These are phyloP conservation scores for Leucocoprinus sp. DNA, from an alignment of 768 basidiomycete genomes.

Conservation along the genomic window DNA sequence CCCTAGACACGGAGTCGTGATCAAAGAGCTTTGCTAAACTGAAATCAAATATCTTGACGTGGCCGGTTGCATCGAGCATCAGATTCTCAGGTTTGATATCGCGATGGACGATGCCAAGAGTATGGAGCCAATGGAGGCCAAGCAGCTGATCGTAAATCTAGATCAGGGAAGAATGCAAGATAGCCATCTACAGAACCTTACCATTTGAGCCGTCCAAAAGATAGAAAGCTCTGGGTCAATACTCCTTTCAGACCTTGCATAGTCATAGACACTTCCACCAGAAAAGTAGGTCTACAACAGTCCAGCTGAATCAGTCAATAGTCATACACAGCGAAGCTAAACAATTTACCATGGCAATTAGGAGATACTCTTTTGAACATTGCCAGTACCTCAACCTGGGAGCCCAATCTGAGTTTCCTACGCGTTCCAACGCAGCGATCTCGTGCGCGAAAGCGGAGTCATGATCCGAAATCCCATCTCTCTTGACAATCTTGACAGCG, in stretches of 20 bases:
- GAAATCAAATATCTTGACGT: conserved; percentile 12
- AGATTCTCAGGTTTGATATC: conserved; percentile 15
- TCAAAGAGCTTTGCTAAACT: conserved; percentile 9
- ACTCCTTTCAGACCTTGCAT: background rate
- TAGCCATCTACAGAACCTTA: background rate
- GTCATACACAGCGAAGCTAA: background rate
- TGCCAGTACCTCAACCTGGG: conserved; percentile 5
- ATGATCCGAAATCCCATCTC: background rate
- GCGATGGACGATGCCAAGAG: conserved; percentile 15
- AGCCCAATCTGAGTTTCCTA: conserved; percentile 1
- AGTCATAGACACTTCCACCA: conserved; percentile 8
- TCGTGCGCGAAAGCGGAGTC: background rate
- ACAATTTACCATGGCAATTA: conserved; percentile 8
- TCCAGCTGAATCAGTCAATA: background rate
- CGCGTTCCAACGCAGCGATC: conserved; percentile 2
- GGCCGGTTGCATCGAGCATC: conserved; percentile 9
- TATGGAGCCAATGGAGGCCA: conserved; percentile 12
- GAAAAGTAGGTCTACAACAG: conserved; percentile 1
- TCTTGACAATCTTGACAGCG: conserved; percentile 6
- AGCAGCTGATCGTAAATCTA: background rate
- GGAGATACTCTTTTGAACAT: background rate
- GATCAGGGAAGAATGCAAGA: background rate
- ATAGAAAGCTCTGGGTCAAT: conserved; percentile 1
- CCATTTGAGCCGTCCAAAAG: conserved; percentile 10
- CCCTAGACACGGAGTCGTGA: conserved; percentile 4